Percentiles rank a stretch among this genome's conserved stretches.
Conservation (phyloP, 129 eudicot genomes). For the Calendula officinalis region DNA sequence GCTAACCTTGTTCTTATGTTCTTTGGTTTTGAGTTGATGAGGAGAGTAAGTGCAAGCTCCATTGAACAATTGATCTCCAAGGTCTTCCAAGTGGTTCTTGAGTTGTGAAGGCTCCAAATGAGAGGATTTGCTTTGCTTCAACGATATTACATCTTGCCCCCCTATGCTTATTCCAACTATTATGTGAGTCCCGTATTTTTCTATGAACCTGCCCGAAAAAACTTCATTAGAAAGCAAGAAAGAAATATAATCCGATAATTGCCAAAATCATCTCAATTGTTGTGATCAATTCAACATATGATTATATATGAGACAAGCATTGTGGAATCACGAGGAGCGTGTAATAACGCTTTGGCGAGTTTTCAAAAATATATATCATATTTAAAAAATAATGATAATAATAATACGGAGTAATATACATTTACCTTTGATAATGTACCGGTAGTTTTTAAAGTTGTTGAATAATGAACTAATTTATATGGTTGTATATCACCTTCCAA, state of each 20-base stretch:
- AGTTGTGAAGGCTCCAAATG: slow-evolving; percentile 68
- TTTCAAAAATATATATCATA: too few relatives aligned
- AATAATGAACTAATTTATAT: too few relatives aligned
- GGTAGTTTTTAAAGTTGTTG: too few relatives aligned
- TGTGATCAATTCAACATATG: too few relatives aligned
- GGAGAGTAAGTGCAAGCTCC: slow-evolving; percentile 78
- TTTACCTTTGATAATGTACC: too few relatives aligned
- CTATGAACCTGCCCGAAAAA: slow-evolving; percentile 56
- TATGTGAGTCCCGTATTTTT: slow-evolving; percentile 89
- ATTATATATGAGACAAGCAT: too few relatives aligned
- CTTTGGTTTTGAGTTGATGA: slow-evolving; percentile 45
- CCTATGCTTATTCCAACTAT: slow-evolving; percentile 88
- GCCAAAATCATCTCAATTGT: neutral
- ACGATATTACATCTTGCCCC: slow-evolving; percentile 73
- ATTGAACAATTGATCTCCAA: slow-evolving; percentile 77
- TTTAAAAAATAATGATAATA: too few relatives aligned
- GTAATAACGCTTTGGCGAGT: too few relatives aligned
- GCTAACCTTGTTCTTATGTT: slow-evolving; percentile 55
- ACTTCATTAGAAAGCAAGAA: neutral
- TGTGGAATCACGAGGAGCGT: too few relatives aligned
- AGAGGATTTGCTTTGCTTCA: slow-evolving; percentile 76
- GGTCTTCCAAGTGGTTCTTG: slow-evolving; percentile 66
- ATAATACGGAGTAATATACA: too few relatives aligned
- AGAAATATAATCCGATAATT: too few relatives aligned
- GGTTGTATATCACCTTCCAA: too few relatives aligned